Conservation (phyloP, 192 early-diverging fungal species). For the Powellomyces hirtus region DNA sequence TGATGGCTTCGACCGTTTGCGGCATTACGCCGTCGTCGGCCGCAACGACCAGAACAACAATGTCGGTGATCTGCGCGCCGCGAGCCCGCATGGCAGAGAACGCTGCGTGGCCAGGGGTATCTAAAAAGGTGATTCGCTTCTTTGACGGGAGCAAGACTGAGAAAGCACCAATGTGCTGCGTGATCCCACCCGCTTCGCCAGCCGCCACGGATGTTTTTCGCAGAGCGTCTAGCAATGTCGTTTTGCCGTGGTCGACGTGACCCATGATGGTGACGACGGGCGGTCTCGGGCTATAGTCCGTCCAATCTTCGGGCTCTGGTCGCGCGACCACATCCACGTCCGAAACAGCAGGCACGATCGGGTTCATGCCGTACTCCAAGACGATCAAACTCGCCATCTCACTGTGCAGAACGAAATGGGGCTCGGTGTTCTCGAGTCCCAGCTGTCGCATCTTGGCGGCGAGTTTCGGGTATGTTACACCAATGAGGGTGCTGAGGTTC, state of each 20-base stretch:
- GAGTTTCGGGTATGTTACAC: constrained; percentile 67
- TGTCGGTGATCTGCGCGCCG: constrained; percentile 91
- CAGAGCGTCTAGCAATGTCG: constrained; percentile 87
- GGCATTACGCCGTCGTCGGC: constrained; percentile 99
- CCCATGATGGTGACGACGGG: constrained; percentile 98
- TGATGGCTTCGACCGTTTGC: constrained; percentile 93
- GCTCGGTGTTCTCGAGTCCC: constrained; percentile 77
- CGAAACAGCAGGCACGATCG: constrained; percentile 63
- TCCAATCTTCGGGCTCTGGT: constrained; percentile 71
- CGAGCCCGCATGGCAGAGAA: constrained; percentile 93
- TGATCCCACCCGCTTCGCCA: constrained; percentile 95
- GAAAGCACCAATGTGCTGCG: constrained; percentile 98
- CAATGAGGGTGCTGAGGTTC: constrained; percentile 75
- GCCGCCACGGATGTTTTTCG: constrained; percentile 88
- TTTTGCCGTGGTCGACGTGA: constrained; percentile 96
- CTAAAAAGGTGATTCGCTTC: constrained; percentile 87
- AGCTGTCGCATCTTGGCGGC: constrained; percentile 69
- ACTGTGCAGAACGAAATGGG: constrained; percentile 76
- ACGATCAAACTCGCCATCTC: constrained; percentile 85
- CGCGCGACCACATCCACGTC: constrained; percentile 60
- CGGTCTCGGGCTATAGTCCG: constrained; percentile 68
- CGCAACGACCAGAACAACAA: constrained; percentile 94
- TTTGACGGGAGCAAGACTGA: constrained; percentile 68
- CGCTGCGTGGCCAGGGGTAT: constrained; percentile 96
- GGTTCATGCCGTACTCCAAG: constrained; percentile 84